These are phyloP conservation scores for Croton setiger DNA, from an alignment of 441 rosid species.

Conservation along the genomic window DNA sequence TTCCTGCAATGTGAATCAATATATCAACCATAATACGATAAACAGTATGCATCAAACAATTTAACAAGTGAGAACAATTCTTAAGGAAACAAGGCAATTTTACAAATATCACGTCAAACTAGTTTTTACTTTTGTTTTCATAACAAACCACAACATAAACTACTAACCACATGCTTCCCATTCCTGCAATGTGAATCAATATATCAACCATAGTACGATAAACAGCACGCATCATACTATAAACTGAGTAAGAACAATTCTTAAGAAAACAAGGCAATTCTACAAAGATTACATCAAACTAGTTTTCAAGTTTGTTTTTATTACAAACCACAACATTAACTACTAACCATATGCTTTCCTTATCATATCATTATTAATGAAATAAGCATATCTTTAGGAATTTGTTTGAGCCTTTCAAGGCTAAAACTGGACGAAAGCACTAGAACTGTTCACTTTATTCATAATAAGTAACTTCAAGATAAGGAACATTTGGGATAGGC, in stretches of 20 bases:
- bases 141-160: neutral
- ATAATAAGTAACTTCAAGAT: neutral
- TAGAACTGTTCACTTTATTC: neutral
- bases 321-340: neutral
- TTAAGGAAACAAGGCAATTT: neutral
- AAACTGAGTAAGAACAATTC: neutral
- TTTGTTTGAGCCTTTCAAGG: neutral
- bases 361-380: no score
- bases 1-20: constrained; percentile 41
- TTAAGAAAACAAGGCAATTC: neutral
- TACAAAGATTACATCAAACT: neutral
- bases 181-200: constrained; percentile 41
- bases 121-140: neutral
- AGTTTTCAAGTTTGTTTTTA: neutral
- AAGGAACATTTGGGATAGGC: neutral
- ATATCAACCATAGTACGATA: neutral
- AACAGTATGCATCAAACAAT: neutral
- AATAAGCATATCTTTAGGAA: neutral
- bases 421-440: neutral
- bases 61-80: neutral
- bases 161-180: constrained; percentile 38
- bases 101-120: neutral
- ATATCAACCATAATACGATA: neutral
- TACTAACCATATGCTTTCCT: constrained; percentile 34
- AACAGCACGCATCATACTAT: neutral